phyloP scores from a whole-genome alignment of 2,329 filamentous ascomycete species.

The Arthrinium phaeospermum region DNA sequence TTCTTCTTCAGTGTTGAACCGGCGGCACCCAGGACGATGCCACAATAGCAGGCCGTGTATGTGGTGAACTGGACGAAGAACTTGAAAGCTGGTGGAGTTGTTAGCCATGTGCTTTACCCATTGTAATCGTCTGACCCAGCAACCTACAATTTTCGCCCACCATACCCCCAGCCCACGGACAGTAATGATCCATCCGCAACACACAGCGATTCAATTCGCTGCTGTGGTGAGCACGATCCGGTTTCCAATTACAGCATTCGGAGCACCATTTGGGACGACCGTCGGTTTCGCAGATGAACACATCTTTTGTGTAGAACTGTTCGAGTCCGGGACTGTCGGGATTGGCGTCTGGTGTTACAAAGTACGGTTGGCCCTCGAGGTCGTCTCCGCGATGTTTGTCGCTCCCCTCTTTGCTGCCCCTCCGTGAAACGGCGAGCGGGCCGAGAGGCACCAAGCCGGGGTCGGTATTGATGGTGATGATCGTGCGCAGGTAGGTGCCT shows the following conservation, averaged over 20 bases:
- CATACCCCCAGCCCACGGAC: slow-evolving; percentile 95
- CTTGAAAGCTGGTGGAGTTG: slow-evolving; percentile 68
- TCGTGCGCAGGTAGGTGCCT: slow-evolving; percentile 72
- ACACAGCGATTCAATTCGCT: slow-evolving; percentile 83
- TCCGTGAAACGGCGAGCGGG: slow-evolving; percentile 41
- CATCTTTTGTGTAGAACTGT: slow-evolving; percentile 79
- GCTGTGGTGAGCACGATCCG: slow-evolving; percentile 86
- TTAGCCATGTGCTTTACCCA: slow-evolving; percentile 19
- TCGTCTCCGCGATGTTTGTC: slow-evolving; percentile 34
- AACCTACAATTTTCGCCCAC: slow-evolving; percentile 76
- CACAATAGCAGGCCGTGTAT: slow-evolving; percentile 73
- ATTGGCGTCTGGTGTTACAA: slow-evolving; percentile 48
- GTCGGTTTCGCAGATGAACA: slow-evolving; percentile 82
- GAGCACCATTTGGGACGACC: slow-evolving; percentile 89
- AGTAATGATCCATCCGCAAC: slow-evolving; percentile 92
- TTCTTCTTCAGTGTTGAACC: slow-evolving; percentile 68
- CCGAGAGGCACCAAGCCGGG: slow-evolving; percentile 77
- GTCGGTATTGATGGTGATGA: slow-evolving; percentile 70
- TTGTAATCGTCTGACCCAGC: neutral
- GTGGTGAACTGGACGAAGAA: slow-evolving; percentile 89
- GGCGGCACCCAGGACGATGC: slow-evolving; percentile 66
- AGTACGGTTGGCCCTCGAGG: slow-evolving; percentile 42
- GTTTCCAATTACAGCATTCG: slow-evolving; percentile 84
- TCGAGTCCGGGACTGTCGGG: slow-evolving; percentile 74
- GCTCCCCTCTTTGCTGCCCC: slow-evolving; percentile 28